phyloP scores from a whole-genome alignment of 2,329 filamentous ascomycete genomes.

The Niveomyces coronatus region DNA sequence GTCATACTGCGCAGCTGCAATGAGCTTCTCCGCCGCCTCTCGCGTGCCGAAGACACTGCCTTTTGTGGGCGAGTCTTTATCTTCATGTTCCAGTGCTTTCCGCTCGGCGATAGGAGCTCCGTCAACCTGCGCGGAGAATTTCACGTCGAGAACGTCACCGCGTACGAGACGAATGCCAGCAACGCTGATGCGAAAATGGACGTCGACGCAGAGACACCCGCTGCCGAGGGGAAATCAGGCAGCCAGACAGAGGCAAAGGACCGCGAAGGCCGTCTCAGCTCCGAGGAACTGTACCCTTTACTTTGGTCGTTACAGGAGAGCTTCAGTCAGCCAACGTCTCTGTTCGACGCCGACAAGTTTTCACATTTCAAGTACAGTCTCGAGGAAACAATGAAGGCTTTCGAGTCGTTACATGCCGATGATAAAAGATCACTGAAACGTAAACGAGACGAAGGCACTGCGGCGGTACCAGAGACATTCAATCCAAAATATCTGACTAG shows the following conservation, averaged over 20 bases:
- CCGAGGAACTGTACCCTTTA: slow-evolving; percentile 70
- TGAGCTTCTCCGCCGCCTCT: slow-evolving; percentile 83
- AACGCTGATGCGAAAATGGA: slow-evolving; percentile 44
- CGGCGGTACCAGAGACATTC: slow-evolving; percentile 45
- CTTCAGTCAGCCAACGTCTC: slow-evolving; percentile 78
- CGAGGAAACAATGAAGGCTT: slow-evolving; percentile 51
- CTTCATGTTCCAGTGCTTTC: slow-evolving; percentile 96
- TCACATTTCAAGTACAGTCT: slow-evolving; percentile 71
- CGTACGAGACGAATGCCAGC: slow-evolving; percentile 47
- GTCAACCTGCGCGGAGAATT: slow-evolving; percentile 95
- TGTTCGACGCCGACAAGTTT: slow-evolving; percentile 67
- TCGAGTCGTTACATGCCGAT: slow-evolving; percentile 36
- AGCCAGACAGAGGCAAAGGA: slow-evolving; percentile 16
- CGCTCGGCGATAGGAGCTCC: slow-evolving; percentile 90
- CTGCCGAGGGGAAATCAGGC: slow-evolving; percentile 15
- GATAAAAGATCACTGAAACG: slow-evolving; percentile 50
- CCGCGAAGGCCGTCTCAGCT: slow-evolving; percentile 46
- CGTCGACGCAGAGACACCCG: slow-evolving; percentile 43
- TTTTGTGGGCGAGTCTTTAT: slow-evolving; percentile 98
- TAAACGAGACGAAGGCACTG: slow-evolving; percentile 51
- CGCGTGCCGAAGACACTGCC: slow-evolving; percentile 91
- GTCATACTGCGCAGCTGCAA: slow-evolving; percentile 92
- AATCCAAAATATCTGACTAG: slow-evolving; percentile 99
- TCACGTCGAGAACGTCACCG: slow-evolving; percentile 88
- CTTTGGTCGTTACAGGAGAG: slow-evolving; percentile 92